Percentiles rank a stretch among this genome's conserved stretches.
Conservation (phyloP, 345 rosid species). For the Firmiana major region DNA sequence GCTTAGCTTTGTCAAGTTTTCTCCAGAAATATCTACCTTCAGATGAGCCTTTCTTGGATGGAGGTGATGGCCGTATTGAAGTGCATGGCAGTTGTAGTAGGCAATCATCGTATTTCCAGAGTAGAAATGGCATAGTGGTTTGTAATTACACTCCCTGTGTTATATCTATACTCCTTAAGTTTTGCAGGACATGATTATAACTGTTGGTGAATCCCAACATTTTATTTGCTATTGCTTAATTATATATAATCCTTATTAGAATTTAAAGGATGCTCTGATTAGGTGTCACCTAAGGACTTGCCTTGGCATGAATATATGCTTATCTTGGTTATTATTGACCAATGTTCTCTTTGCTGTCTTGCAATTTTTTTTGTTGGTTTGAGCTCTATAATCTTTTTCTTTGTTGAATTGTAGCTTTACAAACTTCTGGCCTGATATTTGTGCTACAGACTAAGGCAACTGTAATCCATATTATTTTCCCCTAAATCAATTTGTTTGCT, state of each 20-base stretch:
- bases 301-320: not conserved
- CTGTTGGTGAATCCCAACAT: not conserved
- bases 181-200: not conserved
- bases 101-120: conserved; percentile 59
- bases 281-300: not conserved
- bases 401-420: not conserved
- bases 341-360: not conserved
- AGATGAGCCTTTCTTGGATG: conserved; percentile 39
- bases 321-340: not conserved
- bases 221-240: not conserved
- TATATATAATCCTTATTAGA: not conserved
- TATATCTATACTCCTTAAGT: conserved; percentile 1
- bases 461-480: not conserved
- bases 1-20: conserved; percentile 55
- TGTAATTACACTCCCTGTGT: conserved; percentile 32
- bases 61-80: conserved; percentile 69
- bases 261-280: not conserved
- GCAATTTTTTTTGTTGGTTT: conserved; percentile 11
- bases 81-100: conserved; percentile 52
- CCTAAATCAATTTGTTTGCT: not conserved
- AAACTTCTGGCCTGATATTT: not conserved
- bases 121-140: conserved; percentile 62
- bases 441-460: not conserved
- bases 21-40: conserved; percentile 44
- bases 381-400: not conserved